Evolutionary conservation across 2,329 filamentous ascomycete genomes (phyloP).

Genomic region (Fusarium miscanthi): DNA sequence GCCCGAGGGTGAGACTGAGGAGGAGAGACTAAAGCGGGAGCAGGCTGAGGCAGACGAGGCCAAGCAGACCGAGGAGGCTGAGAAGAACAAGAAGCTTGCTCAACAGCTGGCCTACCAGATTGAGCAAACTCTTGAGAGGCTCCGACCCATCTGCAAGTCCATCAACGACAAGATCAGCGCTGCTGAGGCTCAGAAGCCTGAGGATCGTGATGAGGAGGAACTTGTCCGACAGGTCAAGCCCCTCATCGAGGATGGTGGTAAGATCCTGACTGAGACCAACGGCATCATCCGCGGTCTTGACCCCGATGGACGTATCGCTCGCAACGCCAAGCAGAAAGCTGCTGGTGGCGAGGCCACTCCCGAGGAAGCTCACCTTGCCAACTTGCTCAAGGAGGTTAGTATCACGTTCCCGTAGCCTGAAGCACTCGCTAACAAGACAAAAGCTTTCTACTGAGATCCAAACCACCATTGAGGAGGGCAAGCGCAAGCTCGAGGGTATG

Average conservation of each 20-base stretch:
- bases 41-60: constrained; percentile 50
- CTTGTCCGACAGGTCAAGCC: constrained; percentile 89
- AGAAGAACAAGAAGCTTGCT: constrained; percentile 80
- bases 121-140: constrained; percentile 82
- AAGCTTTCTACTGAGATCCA: constrained; percentile 82
- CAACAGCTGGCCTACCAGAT: constrained; percentile 79
- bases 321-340: constrained; percentile 85
- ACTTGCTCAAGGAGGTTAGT: constrained; percentile 79
- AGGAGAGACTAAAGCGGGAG: constrained; percentile 47
- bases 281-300: constrained; percentile 88
- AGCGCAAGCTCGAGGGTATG: constrained; percentile 90
- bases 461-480: constrained; percentile 85
- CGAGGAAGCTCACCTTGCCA: constrained; percentile 86
- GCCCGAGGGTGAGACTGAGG: constrained; percentile 62
- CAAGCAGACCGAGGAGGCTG: constrained; percentile 65
- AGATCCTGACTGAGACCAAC: constrained; percentile 87
- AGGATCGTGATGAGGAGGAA: constrained; percentile 90
- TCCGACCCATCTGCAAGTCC: constrained; percentile 86
- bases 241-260: constrained; percentile 85
- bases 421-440: constrained; percentile 24
- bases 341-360: constrained; percentile 72
- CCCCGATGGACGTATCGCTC: constrained; percentile 86
- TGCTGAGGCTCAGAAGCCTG: constrained; percentile 82
- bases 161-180: constrained; percentile 86
- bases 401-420: not conserved